These are phyloP conservation scores for Gomphus bonarii DNA, from an alignment of 1,284 basidiomycete genomes.

Conservation along the genomic window DNA sequence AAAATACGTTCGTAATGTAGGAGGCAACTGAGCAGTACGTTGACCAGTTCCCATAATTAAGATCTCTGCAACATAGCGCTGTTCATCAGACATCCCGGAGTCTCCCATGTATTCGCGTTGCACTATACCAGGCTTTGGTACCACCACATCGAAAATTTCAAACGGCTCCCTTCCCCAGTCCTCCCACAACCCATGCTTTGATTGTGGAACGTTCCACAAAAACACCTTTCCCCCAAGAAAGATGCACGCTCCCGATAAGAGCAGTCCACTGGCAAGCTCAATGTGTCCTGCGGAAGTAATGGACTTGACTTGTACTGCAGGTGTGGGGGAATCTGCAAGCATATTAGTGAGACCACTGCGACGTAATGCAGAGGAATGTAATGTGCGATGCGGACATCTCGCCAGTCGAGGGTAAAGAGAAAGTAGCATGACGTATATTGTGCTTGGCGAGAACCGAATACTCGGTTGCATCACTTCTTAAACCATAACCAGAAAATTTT, in stretches of 20 bases:
- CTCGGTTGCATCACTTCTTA: not conserved
- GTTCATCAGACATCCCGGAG: not conserved
- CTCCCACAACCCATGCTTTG: conserved; percentile 24
- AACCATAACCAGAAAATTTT: no score
- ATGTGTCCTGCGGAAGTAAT: conserved; percentile 47
- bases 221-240: conserved; percentile 83
- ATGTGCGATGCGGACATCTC: not conserved
- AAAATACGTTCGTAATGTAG: conserved; percentile 56
- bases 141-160: conserved; percentile 68
- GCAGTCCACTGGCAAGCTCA: conserved; percentile 62
- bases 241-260: conserved; percentile 69
- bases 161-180: conserved; percentile 71
- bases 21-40: conserved; percentile 62
- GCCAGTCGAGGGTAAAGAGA: not conserved
- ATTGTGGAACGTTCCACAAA: conserved; percentile 75
- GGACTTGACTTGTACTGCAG: conserved; percentile 59
- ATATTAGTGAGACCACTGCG: conserved; percentile 46
- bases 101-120: not conserved
- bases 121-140: conserved; percentile 75
- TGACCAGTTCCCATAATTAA: conserved; percentile 83
- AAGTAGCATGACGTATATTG: not conserved
- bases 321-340: conserved; percentile 56
- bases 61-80: conserved; percentile 50
- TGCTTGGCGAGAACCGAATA: not conserved
- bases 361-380: conserved; percentile 1